These are phyloP conservation scores for Hemileia vastatrix DNA, from an alignment of 1,284 basidiomycete genomes.

Conservation along the genomic window DNA sequence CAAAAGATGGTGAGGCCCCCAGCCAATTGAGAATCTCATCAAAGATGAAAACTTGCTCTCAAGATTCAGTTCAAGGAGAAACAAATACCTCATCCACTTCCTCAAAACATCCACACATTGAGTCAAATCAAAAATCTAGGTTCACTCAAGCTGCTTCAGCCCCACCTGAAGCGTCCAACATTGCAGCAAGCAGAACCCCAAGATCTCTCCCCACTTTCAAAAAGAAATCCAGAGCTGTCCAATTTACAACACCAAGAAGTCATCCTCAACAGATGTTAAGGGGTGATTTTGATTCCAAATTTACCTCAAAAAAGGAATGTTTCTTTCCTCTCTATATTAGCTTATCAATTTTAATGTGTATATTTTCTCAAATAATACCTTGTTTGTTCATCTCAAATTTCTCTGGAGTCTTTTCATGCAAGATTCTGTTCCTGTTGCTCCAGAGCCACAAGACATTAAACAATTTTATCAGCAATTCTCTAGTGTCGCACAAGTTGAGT, in stretches of 20 bases:
- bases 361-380: slow-evolving; percentile 10
- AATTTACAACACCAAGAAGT: neutral
- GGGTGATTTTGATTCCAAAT: neutral
- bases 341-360: neutral
- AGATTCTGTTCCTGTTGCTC: slow-evolving; percentile 1
- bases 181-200: too few relatives aligned
- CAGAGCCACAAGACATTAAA: neutral
- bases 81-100: too few relatives aligned
- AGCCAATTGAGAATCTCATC: too few relatives aligned
- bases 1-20: too few relatives aligned
- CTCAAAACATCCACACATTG: too few relatives aligned
- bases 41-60: too few relatives aligned
- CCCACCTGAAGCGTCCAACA: too few relatives aligned
- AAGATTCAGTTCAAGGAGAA: too few relatives aligned
- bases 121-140: too few relatives aligned
- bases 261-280: slow-evolving; percentile 8
- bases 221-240: too few relatives aligned
- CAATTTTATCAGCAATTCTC: slow-evolving; percentile 7
- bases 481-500: neutral
- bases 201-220: too few relatives aligned
- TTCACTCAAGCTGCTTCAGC: too few relatives aligned
- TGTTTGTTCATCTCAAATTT: slow-evolving; percentile 12
- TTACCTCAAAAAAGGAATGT: slow-evolving; percentile 1
- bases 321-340: neutral
- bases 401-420: slow-evolving; percentile 14